Conservation (phyloP, 768 basidiomycete genomes). For the Rickenella mellea region DNA sequence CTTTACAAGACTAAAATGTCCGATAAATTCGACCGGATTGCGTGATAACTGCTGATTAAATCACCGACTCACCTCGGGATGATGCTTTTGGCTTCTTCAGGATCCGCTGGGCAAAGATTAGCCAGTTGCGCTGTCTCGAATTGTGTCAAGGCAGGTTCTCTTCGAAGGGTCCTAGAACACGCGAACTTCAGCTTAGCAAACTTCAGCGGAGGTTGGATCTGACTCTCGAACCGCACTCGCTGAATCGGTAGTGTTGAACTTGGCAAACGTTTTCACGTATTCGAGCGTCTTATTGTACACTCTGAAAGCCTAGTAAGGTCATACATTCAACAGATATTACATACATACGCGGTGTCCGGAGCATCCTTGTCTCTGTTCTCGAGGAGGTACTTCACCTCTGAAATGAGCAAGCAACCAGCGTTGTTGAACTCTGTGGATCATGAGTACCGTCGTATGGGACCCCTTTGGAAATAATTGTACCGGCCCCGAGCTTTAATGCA, state of each 20-base stretch:
- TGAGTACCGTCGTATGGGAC: not conserved
- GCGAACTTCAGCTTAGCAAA: not conserved
- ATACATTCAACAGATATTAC: constrained; percentile 1
- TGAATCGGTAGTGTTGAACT: constrained; percentile 80
- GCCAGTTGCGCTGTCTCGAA: constrained; percentile 92
- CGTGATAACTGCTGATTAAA: not conserved
- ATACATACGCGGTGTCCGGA: constrained; percentile 72
- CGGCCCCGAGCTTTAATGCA: constrained; percentile 71
- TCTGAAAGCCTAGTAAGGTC: constrained; percentile 26
- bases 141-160: constrained; percentile 73
- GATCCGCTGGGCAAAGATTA: constrained; percentile 78
- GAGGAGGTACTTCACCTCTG: constrained; percentile 84
- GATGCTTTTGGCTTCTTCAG: constrained; percentile 88
- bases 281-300: constrained; percentile 91
- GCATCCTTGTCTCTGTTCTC: constrained; percentile 84
- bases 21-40: not conserved
- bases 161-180: constrained; percentile 53
- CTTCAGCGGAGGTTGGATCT: constrained; percentile 19
- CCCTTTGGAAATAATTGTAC: constrained; percentile 21
- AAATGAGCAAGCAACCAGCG: constrained; percentile 82
- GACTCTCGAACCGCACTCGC: constrained; percentile 84
- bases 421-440: constrained; percentile 70
- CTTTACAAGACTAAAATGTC: constrained; percentile 61
- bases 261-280: constrained; percentile 85
- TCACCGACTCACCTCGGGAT: constrained; percentile 59